Evolutionary conservation across 2,329 filamentous ascomycete genomes (phyloP).

Genomic region (Botrytis fragariae): DNA sequence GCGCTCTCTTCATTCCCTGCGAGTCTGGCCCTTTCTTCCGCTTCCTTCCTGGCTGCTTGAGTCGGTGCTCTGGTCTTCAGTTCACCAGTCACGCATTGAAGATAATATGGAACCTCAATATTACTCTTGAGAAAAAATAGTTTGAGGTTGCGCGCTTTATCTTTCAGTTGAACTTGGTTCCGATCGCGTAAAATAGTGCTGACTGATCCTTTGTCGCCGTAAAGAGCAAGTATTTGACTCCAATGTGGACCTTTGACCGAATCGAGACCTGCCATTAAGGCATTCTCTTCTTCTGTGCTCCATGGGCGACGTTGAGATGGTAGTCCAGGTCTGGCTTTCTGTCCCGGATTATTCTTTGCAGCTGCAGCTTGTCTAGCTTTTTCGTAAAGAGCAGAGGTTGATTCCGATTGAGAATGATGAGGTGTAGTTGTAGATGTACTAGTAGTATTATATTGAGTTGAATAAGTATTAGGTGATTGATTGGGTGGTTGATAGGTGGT

Average conservation of each 20-base stretch:
- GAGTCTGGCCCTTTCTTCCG: slow-evolving; percentile 59
- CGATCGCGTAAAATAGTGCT: slow-evolving; percentile 83
- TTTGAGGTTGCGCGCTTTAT: slow-evolving; percentile 87
- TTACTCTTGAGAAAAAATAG: slow-evolving; percentile 89
- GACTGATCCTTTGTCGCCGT: slow-evolving; percentile 74
- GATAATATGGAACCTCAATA: slow-evolving; percentile 83
- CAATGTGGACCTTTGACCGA: slow-evolving; percentile 88
- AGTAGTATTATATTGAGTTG: slow-evolving; percentile 20
- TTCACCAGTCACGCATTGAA: slow-evolving; percentile 86
- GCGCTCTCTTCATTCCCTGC: slow-evolving; percentile 60
- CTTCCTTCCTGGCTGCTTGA: slow-evolving; percentile 67
- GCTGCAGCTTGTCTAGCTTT: slow-evolving; percentile 54
- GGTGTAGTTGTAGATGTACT: slow-evolving; percentile 26
- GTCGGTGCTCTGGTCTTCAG: slow-evolving; percentile 80
- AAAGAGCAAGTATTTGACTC: slow-evolving; percentile 85
- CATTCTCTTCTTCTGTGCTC: slow-evolving; percentile 86
- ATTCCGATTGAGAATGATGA: slow-evolving; percentile 41
- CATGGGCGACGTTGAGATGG: slow-evolving; percentile 69
- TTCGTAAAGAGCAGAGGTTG: slow-evolving; percentile 58
- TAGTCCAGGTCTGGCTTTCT: slow-evolving; percentile 49
- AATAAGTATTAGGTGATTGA: slow-evolving; percentile 18
- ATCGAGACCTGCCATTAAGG: slow-evolving; percentile 83
- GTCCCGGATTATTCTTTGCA: slow-evolving; percentile 51
- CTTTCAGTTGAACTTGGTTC: slow-evolving; percentile 88
- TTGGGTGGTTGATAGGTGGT: slow-evolving; percentile 29